A percentile compares a stretch with the other conserved stretches of the same genome.
These are phyloP conservation scores for Gastrolobium villosum DNA, from an alignment of 306 rosid species.

Conservation along the genomic window DNA sequence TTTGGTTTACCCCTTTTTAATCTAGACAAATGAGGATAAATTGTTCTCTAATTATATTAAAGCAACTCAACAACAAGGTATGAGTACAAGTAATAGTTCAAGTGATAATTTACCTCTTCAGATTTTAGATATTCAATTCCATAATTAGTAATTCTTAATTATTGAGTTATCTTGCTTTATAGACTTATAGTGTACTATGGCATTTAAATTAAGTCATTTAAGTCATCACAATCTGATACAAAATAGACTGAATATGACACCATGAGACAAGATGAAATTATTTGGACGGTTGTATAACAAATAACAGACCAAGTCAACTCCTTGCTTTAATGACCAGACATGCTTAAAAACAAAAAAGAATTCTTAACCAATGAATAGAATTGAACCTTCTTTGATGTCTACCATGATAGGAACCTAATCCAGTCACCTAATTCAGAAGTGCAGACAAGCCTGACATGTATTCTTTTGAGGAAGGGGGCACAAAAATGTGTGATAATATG, in stretches of 20 bases:
- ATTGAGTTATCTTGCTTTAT: not conserved
- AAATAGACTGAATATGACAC: not conserved
- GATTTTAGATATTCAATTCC: not conserved
- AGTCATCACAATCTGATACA: constrained; percentile 11
- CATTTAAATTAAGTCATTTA: not conserved
- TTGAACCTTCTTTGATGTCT: constrained; percentile 43
- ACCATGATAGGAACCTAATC: constrained; percentile 49
- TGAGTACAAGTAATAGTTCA: not conserved
- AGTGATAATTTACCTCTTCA: not conserved
- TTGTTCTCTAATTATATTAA: not conserved
- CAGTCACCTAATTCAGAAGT: not conserved
- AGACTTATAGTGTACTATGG: not conserved
- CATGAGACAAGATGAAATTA: constrained; percentile 20
- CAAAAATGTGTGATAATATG: constrained; percentile 37
- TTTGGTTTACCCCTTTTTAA: no score
- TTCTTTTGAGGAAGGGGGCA: constrained; percentile 18
- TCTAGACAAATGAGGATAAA: not conserved
- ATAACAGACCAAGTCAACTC: constrained; percentile 45
- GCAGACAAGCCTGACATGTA: constrained; percentile 52
- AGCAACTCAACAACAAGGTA: not conserved
- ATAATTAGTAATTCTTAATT: not conserved
- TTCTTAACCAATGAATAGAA: not conserved
- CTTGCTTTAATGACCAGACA: constrained; percentile 32
- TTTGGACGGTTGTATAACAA: constrained; percentile 10
- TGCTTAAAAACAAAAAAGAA: not conserved